Percentiles rank a stretch among this genome's conserved stretches.
These are phyloP conservation scores for Pezicula neosporulosa DNA, from an alignment of 2,329 filamentous ascomycete species.

Conservation along the genomic window DNA sequence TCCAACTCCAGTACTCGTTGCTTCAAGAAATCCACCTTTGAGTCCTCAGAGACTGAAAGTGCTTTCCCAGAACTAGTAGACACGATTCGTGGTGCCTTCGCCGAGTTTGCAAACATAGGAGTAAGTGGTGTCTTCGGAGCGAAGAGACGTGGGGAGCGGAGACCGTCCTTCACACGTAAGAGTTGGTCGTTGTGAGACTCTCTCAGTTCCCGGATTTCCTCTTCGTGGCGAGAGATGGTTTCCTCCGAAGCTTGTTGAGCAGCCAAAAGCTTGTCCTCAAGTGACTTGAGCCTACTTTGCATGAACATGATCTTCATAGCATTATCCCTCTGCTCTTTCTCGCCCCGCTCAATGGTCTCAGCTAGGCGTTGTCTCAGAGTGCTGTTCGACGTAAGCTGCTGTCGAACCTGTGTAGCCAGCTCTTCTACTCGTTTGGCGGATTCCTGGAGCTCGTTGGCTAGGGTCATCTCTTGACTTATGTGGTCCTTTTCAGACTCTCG, in stretches of 20 bases:
- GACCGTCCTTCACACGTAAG: constrained; percentile 62
- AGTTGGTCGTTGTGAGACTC: constrained; percentile 77
- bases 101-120: constrained; percentile 53
- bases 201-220: constrained; percentile 72
- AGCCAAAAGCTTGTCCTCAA: constrained; percentile 80
- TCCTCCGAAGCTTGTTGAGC: constrained; percentile 88
- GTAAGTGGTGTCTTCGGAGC: constrained; percentile 59
- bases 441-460: constrained; percentile 67
- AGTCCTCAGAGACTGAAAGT: constrained; percentile 65
- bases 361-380: constrained; percentile 72
- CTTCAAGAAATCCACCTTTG: constrained; percentile 72
- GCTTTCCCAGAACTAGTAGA: constrained; percentile 47
- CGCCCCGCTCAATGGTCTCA: constrained; percentile 77
- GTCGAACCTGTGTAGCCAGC: constrained; percentile 73
- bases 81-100: constrained; percentile 52
- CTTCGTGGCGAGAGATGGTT: constrained; percentile 77
- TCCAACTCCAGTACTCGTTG: constrained; percentile 82
- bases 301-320: constrained; percentile 79
- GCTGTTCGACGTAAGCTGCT: constrained; percentile 76
- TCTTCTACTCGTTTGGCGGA: constrained; percentile 77
- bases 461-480: constrained; percentile 56
- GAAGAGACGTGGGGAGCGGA: constrained; percentile 43
- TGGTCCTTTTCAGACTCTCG: constrained; percentile 52
- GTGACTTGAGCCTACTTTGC: constrained; percentile 72
- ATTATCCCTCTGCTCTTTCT: constrained; percentile 77